These are phyloP conservation scores for Camillea tinctor DNA, from an alignment of 2,329 filamentous ascomycete species.

Conservation along the genomic window DNA sequence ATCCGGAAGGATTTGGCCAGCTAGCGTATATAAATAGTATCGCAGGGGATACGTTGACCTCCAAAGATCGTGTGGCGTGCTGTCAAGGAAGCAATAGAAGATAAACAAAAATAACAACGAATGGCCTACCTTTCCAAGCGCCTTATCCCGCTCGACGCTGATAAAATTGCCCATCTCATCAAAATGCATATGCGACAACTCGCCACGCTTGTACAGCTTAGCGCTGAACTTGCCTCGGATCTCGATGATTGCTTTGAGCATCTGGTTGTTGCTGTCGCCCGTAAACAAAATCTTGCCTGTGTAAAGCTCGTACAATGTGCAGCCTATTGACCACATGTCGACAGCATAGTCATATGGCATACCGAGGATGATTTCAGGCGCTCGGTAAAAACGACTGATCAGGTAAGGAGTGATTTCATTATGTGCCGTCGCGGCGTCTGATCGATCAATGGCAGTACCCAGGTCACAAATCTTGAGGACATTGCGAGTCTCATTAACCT, in stretches of 20 bases:
- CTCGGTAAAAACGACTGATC: constrained; percentile 94
- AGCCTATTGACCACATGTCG: constrained; percentile 97
- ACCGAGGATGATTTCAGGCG: constrained; percentile 95
- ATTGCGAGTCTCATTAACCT: constrained; percentile 78
- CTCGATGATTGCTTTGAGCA: constrained; percentile 95
- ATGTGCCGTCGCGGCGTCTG: constrained; percentile 67
- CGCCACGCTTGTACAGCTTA: constrained; percentile 82
- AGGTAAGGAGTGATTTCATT: constrained; percentile 93
- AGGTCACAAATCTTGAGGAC: constrained; percentile 93
- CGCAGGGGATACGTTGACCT: not conserved
- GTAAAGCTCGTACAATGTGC: constrained; percentile 94
- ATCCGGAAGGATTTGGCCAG: not conserved
- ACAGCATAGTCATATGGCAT: constrained; percentile 93
- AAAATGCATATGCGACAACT: constrained; percentile 76
- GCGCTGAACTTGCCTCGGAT: constrained; percentile 88
- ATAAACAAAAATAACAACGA: constrained; percentile 13
- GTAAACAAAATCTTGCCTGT: constrained; percentile 97
- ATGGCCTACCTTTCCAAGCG: constrained; percentile 72
- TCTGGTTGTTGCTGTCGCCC: constrained; percentile 95
- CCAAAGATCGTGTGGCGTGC: constrained; percentile 1
- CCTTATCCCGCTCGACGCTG: constrained; percentile 81
- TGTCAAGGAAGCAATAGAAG: constrained; percentile 10
- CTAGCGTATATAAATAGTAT: constrained; percentile 8
- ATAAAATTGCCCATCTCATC: constrained; percentile 81
- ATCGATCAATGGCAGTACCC: constrained; percentile 89